A percentile compares a stretch with the other conserved stretches of the same genome.
Conservation (phyloP, 202 grass and related monocot genomes). For the Bolboschoenoplectus hybrid region DNA sequence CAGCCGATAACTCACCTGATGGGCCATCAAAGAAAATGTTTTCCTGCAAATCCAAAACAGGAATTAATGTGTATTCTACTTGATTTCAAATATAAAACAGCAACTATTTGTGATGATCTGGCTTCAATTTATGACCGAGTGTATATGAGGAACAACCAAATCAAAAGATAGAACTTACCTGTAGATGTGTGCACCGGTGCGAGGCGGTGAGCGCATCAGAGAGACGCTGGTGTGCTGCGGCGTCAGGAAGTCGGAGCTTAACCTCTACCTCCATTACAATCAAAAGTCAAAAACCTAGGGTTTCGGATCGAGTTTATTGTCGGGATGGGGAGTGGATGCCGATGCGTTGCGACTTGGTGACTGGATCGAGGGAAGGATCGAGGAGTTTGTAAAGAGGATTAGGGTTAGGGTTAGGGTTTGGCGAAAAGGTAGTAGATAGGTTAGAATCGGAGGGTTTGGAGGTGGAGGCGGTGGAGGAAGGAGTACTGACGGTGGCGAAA, state of each 20-base stretch:
- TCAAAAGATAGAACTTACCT: slow-evolving; percentile 12
- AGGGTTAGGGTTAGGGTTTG: slow-evolving; percentile 28
- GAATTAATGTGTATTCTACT: neutral
- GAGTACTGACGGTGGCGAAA: slow-evolving; percentile 33
- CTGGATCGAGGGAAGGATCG: slow-evolving; percentile 55
- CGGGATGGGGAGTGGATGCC: slow-evolving; percentile 41
- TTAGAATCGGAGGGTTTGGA: slow-evolving; percentile 34
- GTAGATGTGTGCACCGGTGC: slow-evolving; percentile 64
- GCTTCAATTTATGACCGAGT: neutral
- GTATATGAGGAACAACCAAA: neutral
- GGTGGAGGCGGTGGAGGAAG: neutral
- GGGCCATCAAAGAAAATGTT: slow-evolving; percentile 80
- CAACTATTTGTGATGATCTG: neutral
- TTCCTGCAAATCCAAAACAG: slow-evolving; percentile 41
- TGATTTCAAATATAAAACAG: neutral
- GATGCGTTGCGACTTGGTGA: slow-evolving; percentile 70
- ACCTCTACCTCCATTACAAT: slow-evolving; percentile 68
- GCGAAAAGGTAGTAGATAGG: slow-evolving; percentile 32
- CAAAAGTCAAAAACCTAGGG: slow-evolving; percentile 3
- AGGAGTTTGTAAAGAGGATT: slow-evolving; percentile 63
- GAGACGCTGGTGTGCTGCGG: slow-evolving; percentile 65
- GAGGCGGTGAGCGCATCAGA: slow-evolving; percentile 55
- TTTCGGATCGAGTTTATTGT: slow-evolving; percentile 28
- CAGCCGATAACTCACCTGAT: slow-evolving; percentile 57
- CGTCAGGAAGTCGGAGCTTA: slow-evolving; percentile 72